Base-by-base conservation (phyloP, 768 basidiomycete species). In the Amanita pallidorosea region DNA sequence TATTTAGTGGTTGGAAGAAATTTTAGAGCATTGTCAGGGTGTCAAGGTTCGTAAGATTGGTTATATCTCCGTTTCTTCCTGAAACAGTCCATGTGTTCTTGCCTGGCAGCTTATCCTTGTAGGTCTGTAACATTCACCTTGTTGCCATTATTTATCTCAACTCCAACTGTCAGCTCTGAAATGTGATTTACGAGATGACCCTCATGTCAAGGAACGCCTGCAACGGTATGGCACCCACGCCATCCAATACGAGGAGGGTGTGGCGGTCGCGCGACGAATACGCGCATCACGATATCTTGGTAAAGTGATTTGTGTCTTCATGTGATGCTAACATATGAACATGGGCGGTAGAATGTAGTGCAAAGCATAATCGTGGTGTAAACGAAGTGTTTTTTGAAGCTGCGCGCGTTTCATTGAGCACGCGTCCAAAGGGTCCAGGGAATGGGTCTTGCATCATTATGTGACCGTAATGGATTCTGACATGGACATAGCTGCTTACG, bases 281-380 rank as follows among this genome's bases (percentile, higher is more conserved):
- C 83, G 89, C 60, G 89, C 90, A 4, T 90, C 84, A 45, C 80
- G 95, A 31, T 98, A 97, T 68, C 77, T 97, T 1, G 95, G 92
- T 91, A 54, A 31, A 78, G 71, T n/a, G n/a, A 47, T 34, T 20
- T 29, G 3, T 41, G 22, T 13, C 37, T 33, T 22, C 49, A 22
- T 31, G 33, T 54, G 15, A 51, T 36, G 49, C 33, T 18, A 9
- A 23, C 23, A 15, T 22, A 7, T 42, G 29, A 46, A 53, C 27
- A 29, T 12, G n/a, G 15, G 13, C 11, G 18, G 3, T 59, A 96
- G 94, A 98, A 73, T 97, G 95, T 63, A 95, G 92, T 56, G 93
- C 95, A 7, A 97, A 97, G 66, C 92, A 95, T 61, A 94, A 96
- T 57, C 80, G 95, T 44, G 95, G 95, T 4, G 93, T 98, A 9